Base-by-base conservation (phyloP, 352 stramenopile genomes). In the Globisporangium splendens region DNA sequence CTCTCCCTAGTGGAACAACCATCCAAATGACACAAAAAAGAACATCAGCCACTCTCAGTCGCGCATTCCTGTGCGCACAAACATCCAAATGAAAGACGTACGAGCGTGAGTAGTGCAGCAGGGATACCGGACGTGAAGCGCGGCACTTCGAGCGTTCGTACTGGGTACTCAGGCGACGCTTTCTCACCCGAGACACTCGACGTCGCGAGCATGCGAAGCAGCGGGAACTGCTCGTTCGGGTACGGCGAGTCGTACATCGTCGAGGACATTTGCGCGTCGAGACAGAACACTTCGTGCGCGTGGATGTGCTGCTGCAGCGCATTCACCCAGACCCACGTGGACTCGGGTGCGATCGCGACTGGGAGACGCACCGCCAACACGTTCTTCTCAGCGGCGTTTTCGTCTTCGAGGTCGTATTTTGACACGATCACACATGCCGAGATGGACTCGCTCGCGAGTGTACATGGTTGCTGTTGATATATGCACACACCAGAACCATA, bases 61-160 rank as follows among this genome's bases (percentile, higher is more conserved):
- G 56, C 14, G 24, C 54, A 22, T 15, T 54, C 1, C 66, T 18
- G 42, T 43, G 3, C 46, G 18, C 21, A 17, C 24, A 50, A 1
- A 8, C 15, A 17, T 12, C n/a, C n/a, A 17, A 51, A 43, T 20
- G 38, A 53, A 50, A 21, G 22, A 47, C 66, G 24, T 68, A 89
- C 79, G 55, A 85, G 69, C 22, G 80, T 88, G 44, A 91, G 66
- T 8, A 88, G 56, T 12, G 74, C 80, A 0, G 80, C 80, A 2
- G 80, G 62, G 10, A 88, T 51, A 13, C 80, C 78, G 6, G 65
- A 62, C 5, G 80, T 59, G 57, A 88, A 88, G 50, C 79, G 80
- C 8, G 80, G 80, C 2, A 79, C 73, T 61, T 83, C 72, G 8
- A 91, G 70, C 24, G 67, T 55, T 18, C 65, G 72, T 59, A 86